Conservation (phyloP, 2,329 filamentous ascomycete species). For the Sarocladium strictum region DNA sequence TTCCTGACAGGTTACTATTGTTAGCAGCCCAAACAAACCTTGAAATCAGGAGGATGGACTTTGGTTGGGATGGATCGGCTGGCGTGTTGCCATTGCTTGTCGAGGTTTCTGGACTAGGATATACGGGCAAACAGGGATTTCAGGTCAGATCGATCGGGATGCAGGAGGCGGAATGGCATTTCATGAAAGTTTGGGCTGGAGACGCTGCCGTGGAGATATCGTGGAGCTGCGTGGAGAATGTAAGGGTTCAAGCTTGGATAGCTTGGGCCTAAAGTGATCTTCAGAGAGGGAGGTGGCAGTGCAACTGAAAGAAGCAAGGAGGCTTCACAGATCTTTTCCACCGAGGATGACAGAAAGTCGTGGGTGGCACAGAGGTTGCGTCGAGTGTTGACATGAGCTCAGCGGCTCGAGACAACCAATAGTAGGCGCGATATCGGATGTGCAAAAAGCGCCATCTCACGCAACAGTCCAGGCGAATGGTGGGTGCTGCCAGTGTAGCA, state of each 20-base stretch:
- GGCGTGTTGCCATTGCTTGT: slow-evolving; percentile 5
- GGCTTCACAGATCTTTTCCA: neutral
- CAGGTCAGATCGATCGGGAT: neutral
- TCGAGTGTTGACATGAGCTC: neutral
- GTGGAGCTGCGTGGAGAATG: neutral
- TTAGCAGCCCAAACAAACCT: neutral
- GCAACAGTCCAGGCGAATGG: too few species aligned
- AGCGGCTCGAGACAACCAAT: neutral
- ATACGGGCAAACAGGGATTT: neutral
- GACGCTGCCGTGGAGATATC: neutral
- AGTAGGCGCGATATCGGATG: neutral
- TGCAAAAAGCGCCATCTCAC: neutral
- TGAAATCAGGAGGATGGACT: neutral
- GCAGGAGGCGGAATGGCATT: neutral
- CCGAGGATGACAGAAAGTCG: neutral
- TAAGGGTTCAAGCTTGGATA: neutral
- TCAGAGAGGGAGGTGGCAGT: slow-evolving; percentile 3
- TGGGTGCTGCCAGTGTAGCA: too few species aligned
- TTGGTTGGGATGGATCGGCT: neutral
- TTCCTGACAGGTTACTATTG: neutral
- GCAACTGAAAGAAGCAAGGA: neutral
- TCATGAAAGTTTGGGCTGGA: neutral
- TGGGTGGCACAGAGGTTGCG: neutral
- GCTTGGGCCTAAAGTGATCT: too few species aligned
- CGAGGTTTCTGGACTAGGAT: neutral